Evolutionary conservation across 352 stramenopile genomes (phyloP), one percentile per base, ranked within the genome.

Genomic region (Phytophthora palmivora): DNA sequence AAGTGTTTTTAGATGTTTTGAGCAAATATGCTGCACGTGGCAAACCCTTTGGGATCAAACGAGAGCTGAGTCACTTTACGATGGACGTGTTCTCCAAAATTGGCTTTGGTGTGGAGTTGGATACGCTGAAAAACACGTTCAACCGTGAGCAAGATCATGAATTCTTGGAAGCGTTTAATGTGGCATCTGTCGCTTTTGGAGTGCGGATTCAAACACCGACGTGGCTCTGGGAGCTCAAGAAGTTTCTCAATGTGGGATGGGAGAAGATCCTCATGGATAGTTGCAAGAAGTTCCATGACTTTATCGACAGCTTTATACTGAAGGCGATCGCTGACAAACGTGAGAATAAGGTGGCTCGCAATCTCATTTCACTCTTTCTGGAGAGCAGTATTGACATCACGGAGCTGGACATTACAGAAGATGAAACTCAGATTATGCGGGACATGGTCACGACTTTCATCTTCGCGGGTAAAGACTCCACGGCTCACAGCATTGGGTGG

Each of bases 391-490:
- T 52, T 19, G 45, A 52, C 12, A 18, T 19, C 2, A 14, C 10
- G 28, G 43, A 53, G 9, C 32, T 42, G 4, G 49, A 60, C 7
- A 37, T 55, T 34, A 32, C 59, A 19, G 56, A 72, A 18, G 48
- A 62, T 6, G 61, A 76, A 42, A 44, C 66, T 6, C 58, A 61
- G 15, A 63, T 70, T 36, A 67, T 92, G 21, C 75, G 79, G 10
- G 78, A 91, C 62, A 85, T 93, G 57, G 70, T 88, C 28, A 70
- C 87, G 42, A 88, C 74, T 48, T 87, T 92, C 47, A 73, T 93
- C 47, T 75, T 92, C 26, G 82, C 79, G 8, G 84, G 82, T 49
- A 74, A 83, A 19, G 84, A 92, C 66, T 89, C 84, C n/a, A 84
- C 78, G 1, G 65, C 82, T 0, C 73, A 77, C 32, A 69, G 66